These are phyloP conservation scores for Saccharomyces mikatae DNA, from an alignment of 805 yeast species.

Conservation along the genomic window DNA sequence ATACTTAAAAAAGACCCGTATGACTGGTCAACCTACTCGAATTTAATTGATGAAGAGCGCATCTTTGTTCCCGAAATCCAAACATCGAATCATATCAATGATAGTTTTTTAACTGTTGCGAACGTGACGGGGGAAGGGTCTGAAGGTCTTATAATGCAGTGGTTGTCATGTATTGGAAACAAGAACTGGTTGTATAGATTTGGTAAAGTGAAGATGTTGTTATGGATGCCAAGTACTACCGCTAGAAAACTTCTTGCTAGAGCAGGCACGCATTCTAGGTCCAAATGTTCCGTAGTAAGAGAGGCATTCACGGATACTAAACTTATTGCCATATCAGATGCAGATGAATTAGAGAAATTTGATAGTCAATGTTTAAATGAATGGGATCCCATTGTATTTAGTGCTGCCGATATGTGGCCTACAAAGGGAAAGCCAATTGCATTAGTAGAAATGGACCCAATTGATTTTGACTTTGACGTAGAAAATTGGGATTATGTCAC, in stretches of 20 bases:
- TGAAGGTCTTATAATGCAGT: conserved; percentile 66
- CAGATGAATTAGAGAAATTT: conserved; percentile 15
- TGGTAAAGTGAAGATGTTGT: conserved; percentile 67
- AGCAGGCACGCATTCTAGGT: conserved; percentile 43
- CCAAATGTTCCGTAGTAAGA: conserved; percentile 55
- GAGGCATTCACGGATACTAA: conserved; percentile 55
- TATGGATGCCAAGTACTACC: conserved; percentile 56
- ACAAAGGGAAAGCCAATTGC: conserved; percentile 34
- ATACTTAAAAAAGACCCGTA: conserved; percentile 46
- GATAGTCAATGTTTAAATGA: conserved; percentile 11
- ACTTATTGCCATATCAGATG: conserved; percentile 42
- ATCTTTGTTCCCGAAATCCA: conserved; percentile 34
- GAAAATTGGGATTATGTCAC: conserved; percentile 63
- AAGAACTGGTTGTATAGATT: conserved; percentile 67
- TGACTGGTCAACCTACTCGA: conserved; percentile 54
- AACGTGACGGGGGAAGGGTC: conserved; percentile 47
- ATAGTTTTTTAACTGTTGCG: conserved; percentile 49
- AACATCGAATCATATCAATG: conserved; percentile 38
- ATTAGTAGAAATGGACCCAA: conserved; percentile 51
- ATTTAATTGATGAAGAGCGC: conserved; percentile 40
- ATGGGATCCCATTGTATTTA: conserved; percentile 28
- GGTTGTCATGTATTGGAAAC: conserved; percentile 59
- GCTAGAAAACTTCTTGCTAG: conserved; percentile 56
- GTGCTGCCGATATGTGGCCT: conserved; percentile 24
- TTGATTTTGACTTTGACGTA: conserved; percentile 35